Evolutionary conservation across 768 basidiomycete genomes (phyloP), one percentile per base, ranked within the genome.

Genomic region (Mycena maculata): DNA sequence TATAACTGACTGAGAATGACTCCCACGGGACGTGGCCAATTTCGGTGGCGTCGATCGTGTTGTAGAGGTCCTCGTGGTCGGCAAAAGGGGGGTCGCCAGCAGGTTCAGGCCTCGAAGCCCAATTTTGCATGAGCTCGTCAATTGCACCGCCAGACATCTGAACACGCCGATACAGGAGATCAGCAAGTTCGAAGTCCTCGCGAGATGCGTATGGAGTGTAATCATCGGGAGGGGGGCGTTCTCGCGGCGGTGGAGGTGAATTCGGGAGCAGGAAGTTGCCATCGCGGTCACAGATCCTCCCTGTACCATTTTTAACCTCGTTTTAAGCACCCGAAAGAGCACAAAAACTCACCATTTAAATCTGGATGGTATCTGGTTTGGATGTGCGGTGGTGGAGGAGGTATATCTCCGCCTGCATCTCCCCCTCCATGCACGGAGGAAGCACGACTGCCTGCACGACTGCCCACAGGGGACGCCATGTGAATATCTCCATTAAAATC

Each of bases 121-220:
- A 65, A 9, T 36, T 68, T 22, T 68, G 55, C 60, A 68, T 63
- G 41, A 68, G 67, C 8, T 44, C 33, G 36, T 68, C 67, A 39
- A 68, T 68, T 0, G 18, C 61, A 20, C 58, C 56, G 0, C 61
- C 67, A 1, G 67, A 47, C 67, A 68, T 59, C 22, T 68, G 61
- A 0, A 68, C 50, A 5, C 27, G 15, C 9, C 67, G 67, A 16
- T 68, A 68, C 8, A 63, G 12, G 9, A 68, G 61, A 18, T 68
- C 67, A 0, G 67, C 67, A n/a, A 68, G 60, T 8, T 62, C 27
- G n/a, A 68, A 63, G n/a, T 58, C 66, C 9, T 39, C 18, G 11
- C 18, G 22, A 2, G 22, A 18, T 50, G 2, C 28, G 20, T 52
- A 56, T 25, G 60, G 41, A 7, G 49, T 20, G 36, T 22, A 57